Evolutionary conservation across 176 grass and related monocot species (phyloP).

Genomic region (Olyra latifolia): DNA sequence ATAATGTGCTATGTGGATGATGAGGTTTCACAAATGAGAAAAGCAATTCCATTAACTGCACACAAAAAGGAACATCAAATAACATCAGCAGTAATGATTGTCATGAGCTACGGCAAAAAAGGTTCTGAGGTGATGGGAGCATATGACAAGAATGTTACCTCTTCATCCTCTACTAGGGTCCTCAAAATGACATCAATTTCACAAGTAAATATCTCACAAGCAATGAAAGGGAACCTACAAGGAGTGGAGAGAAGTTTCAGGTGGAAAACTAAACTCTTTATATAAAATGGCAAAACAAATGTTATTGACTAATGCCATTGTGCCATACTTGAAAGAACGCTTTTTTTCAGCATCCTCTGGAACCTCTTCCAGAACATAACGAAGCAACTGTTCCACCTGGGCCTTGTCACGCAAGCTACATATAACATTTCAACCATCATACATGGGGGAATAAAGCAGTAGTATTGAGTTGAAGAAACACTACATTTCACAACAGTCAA

Average conservation of each 20-base stretch:
- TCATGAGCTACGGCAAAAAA: constrained; percentile 5
- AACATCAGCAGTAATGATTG: constrained; percentile 27
- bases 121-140: neutral
- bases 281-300: constrained; percentile 16
- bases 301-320: constrained; percentile 30
- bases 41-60: constrained; percentile 92
- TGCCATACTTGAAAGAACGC: constrained; percentile 79
- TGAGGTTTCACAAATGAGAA: constrained; percentile 96
- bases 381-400: constrained; percentile 93
- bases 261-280: neutral
- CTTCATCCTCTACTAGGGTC: constrained; percentile 90
- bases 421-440: constrained; percentile 27
- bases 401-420: constrained; percentile 88
- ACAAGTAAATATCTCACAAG: constrained; percentile 98
- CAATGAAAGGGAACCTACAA: constrained; percentile 97
- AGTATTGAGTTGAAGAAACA: constrained; percentile 5
- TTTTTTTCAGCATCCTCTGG: constrained; percentile 88
- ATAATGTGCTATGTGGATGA: constrained; percentile 72
- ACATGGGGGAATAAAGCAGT: neutral
- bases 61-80: constrained; percentile 24
- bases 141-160: constrained; percentile 50
- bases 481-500: neutral
- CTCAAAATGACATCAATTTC: constrained; percentile 97
- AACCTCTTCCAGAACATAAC: constrained; percentile 91
- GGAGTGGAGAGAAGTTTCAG: neutral